A percentile compares a stretch with the other conserved stretches of the same genome.
phyloP scores from a whole-genome alignment of 306 rosid species.

The Sindora glabra region DNA sequence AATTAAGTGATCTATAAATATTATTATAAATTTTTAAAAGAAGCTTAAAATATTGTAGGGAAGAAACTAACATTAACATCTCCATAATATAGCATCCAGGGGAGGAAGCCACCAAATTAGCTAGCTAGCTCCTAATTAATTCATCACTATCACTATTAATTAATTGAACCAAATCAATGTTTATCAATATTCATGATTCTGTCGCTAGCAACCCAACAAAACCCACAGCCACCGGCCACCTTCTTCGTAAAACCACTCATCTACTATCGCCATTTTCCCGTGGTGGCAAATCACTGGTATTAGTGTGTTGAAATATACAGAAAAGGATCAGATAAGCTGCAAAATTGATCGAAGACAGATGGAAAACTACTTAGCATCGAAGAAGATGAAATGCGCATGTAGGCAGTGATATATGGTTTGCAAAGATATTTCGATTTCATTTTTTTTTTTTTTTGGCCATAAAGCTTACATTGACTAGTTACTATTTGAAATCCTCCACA shows the following conservation, averaged over 20 bases:
- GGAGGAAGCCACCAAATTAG: background rate
- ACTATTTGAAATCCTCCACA: slow-evolving; percentile 17
- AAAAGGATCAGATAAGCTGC: slow-evolving; percentile 21
- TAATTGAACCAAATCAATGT: slow-evolving; percentile 5
- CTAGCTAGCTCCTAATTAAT: background rate
- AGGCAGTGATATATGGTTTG: slow-evolving; percentile 19
- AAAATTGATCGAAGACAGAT: slow-evolving; percentile 5
- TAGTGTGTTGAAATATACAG: background rate
- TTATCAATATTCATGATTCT: slow-evolving; percentile 6
- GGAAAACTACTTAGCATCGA: slow-evolving; percentile 24
- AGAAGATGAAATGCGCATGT: slow-evolving; percentile 29
- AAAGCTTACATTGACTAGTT: slow-evolving; percentile 14
- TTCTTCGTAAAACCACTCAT: background rate
- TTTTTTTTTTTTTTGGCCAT: too few species aligned
- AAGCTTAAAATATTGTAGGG: too few species aligned
- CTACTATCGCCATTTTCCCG: slow-evolving; percentile 7
- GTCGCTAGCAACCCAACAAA: background rate
- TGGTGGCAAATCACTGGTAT: slow-evolving; percentile 20
- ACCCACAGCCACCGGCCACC: too few species aligned
- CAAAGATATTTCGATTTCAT: slow-evolving; percentile 8
- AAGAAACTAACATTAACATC: too few species aligned
- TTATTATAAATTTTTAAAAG: too few species aligned
- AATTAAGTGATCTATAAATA: too few species aligned
- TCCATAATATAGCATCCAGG: too few species aligned
- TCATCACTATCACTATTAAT: slow-evolving; percentile 8